Percentiles rank a stretch among this genome's conserved stretches.
phyloP scores from a whole-genome alignment of 306 rosid species.

The Mimosa bimucronata region DNA sequence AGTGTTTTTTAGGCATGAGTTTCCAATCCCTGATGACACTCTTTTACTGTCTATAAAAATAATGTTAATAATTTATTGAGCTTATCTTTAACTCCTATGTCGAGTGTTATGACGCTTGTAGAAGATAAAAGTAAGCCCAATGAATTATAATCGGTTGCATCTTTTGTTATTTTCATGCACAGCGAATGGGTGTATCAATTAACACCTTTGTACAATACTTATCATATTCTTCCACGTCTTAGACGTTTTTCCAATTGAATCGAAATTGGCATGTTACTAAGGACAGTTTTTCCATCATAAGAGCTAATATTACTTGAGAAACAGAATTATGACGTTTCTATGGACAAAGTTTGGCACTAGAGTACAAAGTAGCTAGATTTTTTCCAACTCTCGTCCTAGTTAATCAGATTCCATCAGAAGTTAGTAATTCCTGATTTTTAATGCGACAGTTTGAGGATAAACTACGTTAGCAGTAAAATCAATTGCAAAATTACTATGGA shows the following conservation, averaged over 20 bases:
- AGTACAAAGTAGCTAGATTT: slow-evolving; percentile 22
- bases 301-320: not conserved
- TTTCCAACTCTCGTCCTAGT: no score
- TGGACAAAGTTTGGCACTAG: not conserved
- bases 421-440: not conserved
- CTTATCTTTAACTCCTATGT: not conserved
- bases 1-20: slow-evolving; percentile 11
- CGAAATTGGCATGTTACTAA: no score
- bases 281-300: not conserved
- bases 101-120: slow-evolving; percentile 19
- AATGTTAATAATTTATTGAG: no score
- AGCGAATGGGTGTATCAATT: not conserved
- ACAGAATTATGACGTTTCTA: slow-evolving; percentile 3
- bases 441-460: not conserved
- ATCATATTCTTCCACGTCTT: no score
- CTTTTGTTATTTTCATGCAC: not conserved
- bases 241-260: no score
- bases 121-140: not conserved
- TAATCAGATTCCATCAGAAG: no score
- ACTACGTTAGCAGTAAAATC: slow-evolving; percentile 1
- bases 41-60: no score
- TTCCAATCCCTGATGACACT: slow-evolving; percentile 13
- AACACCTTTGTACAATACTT: no score
- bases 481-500: not conserved
- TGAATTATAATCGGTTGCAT: slow-evolving; percentile 16